Evolutionary conservation across 495 filamentous ascomycete species (phyloP), one percentile per base, ranked within the genome.

Genomic region (Aspergillus kassunensis): DNA sequence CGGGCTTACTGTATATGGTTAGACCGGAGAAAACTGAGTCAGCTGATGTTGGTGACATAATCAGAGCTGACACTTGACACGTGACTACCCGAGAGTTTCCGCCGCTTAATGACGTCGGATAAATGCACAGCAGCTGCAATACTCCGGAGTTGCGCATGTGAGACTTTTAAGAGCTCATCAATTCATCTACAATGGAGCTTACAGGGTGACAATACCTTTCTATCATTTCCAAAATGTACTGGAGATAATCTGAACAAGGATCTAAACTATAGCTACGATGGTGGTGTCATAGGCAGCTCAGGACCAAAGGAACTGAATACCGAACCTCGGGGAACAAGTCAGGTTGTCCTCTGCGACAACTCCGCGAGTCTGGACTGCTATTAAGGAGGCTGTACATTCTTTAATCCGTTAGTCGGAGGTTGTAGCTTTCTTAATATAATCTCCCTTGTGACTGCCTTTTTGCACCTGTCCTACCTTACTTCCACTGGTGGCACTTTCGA

Each of bases 1-100:
- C 18, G 40, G 21, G 13, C 41, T 52, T 40, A 43, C 63, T 57
- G 61, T 57, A 33, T 64, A 54, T 51, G 33, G 60, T 63, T 13
- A 10, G 58, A 60, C 59, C 59, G 61, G n/a, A 2, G 20, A 6
- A 18, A 24, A 27, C n/a, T 60, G 50, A 64, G 55, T 66, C 54
- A 69, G 64, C 54, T 31, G 15, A 8, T 11, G 12, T 11, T 3
- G 13, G n/a, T 27, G 31, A 13, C 24, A 18, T 45, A 27, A 27
- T 12, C 21, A n/a, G n/a, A n/a, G n/a, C n/a, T n/a, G n/a, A n/a
- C n/a, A n/a, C n/a, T n/a, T n/a, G 9, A n/a, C 68, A 69, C 47
- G 59, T 67, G 67, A 68, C 27, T n/a, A 53, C 42, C 61, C 62
- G 62, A 40, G 24, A 51, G 34, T 15, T 35, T 37, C 62, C 62